phyloP scores from a whole-genome alignment of 768 basidiomycete species.

The Serendipita sp. region DNA sequence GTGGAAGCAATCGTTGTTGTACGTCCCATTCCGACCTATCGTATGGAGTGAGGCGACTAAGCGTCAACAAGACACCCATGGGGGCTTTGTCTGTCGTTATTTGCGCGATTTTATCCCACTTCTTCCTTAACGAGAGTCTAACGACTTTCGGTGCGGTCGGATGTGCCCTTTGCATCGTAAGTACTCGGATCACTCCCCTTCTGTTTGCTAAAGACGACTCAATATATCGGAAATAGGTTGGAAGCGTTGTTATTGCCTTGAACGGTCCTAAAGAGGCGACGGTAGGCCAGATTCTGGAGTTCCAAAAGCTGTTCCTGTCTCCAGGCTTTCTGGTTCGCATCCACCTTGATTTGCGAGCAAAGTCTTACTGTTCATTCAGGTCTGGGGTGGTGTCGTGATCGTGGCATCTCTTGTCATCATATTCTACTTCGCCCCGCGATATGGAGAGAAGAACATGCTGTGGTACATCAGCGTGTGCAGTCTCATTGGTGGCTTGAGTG shows the following conservation, averaged over 20 bases:
- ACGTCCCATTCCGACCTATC: constrained; percentile 12
- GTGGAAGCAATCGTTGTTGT: constrained; percentile 87
- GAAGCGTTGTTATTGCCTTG: constrained; percentile 77
- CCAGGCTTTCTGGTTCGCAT: constrained; percentile 54
- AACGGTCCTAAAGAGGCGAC: constrained; percentile 68
- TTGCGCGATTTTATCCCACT: constrained; percentile 80
- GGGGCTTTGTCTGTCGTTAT: constrained; percentile 94
- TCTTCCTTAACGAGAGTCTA: constrained; percentile 85
- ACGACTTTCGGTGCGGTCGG: constrained; percentile 97
- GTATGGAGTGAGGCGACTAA: not conserved
- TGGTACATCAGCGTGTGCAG: constrained; percentile 93
- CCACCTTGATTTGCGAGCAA: no score
- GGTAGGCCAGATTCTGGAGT: constrained; percentile 51
- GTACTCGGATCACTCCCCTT: constrained; percentile 17
- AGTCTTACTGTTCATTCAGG: constrained; percentile 10
- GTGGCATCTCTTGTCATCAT: constrained; percentile 50
- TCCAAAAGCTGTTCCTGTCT: constrained; percentile 66
- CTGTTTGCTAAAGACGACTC: constrained; percentile 5
- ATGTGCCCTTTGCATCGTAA: constrained; percentile 79
- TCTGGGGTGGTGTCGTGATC: constrained; percentile 50
- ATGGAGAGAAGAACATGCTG: constrained; percentile 80
- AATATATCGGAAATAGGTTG: constrained; percentile 32
- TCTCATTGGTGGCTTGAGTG: constrained; percentile 90
- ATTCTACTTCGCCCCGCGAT: constrained; percentile 71
- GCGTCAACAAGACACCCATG: constrained; percentile 55